Conservation (phyloP, 2,329 filamentous ascomycete genomes). For the Periconia sp. region DNA sequence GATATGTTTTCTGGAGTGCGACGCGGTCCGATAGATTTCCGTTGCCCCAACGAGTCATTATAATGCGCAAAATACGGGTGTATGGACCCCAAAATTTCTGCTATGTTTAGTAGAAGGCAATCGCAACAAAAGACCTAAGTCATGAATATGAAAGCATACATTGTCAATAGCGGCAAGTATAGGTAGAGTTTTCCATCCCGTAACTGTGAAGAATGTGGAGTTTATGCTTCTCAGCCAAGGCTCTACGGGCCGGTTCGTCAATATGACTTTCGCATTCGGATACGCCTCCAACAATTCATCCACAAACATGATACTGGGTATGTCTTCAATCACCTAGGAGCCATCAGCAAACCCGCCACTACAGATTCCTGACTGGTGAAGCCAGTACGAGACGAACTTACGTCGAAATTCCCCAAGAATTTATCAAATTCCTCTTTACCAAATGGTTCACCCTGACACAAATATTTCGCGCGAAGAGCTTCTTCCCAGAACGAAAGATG, state of each 20-base stretch:
- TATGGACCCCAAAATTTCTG: constrained; percentile 45
- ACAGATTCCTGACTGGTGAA: not conserved
- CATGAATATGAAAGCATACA: not conserved
- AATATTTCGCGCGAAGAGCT: constrained; percentile 64
- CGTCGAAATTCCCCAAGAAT: not conserved
- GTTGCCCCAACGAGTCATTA: not conserved
- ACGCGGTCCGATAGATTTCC: constrained; percentile 39
- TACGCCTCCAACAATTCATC: constrained; percentile 72
- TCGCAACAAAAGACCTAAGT: no score
- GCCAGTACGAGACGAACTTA: not conserved
- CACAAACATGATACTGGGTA: constrained; percentile 67
- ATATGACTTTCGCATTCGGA: constrained; percentile 70
- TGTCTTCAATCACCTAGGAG: not conserved
- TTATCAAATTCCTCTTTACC: not conserved
- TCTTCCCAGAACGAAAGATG: constrained; percentile 71
- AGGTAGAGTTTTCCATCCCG: not conserved
- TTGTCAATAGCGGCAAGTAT: not conserved
- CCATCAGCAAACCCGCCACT: not conserved
- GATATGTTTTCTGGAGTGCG: constrained; percentile 56
- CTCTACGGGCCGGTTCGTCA: constrained; percentile 67
- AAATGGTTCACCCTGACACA: constrained; percentile 52
- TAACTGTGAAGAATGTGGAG: not conserved
- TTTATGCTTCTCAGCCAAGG: constrained; percentile 57
- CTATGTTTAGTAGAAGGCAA: constrained; percentile 54
- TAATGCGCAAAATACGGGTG: not conserved